phyloP scores from a whole-genome alignment of 805 yeast species.

The Brettanomyces bruxellensis region DNA sequence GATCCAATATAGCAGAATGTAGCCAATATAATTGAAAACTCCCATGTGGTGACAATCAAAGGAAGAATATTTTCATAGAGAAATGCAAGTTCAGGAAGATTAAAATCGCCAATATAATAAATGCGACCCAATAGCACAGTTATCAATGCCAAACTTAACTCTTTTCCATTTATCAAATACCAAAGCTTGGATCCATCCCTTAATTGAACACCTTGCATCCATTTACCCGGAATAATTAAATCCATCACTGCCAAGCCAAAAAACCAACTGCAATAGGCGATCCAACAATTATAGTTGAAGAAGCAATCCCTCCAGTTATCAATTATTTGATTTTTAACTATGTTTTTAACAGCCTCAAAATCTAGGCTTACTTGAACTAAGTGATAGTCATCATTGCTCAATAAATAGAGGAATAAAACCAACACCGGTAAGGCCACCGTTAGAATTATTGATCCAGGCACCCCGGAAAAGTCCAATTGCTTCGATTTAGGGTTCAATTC shows the following conservation, averaged over 20 bases:
- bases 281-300: conserved; percentile 47
- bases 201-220: conserved; percentile 53
- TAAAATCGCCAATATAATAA: conserved; percentile 28
- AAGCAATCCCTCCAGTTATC: conserved; percentile 19
- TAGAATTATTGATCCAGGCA: conserved; percentile 61
- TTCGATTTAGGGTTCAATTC: conserved; percentile 61
- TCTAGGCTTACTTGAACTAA: conserved; percentile 40
- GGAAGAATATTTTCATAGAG: conserved; percentile 61
- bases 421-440: conserved; percentile 60
- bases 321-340: conserved; percentile 10
- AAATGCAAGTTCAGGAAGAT: conserved; percentile 69
- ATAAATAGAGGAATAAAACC: conserved; percentile 47
- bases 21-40: conserved; percentile 58
- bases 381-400: conserved; percentile 52
- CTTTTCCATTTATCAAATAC: conserved; percentile 78
- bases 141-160: conserved; percentile 34
- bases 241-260: conserved; percentile 55
- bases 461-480: conserved; percentile 71
- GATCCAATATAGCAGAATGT: conserved; percentile 58
- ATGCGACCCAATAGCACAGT: conserved; percentile 39
- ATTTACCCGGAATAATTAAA: conserved; percentile 66
- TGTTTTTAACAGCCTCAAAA: conserved; percentile 22
- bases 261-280: conserved; percentile 67
- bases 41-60: conserved; percentile 51
- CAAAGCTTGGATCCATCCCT: conserved; percentile 66